Evolutionary conservation across 768 basidiomycete genomes (phyloP), one percentile per base, ranked within the genome.

Genomic region (Hypholoma sublateritium): DNA sequence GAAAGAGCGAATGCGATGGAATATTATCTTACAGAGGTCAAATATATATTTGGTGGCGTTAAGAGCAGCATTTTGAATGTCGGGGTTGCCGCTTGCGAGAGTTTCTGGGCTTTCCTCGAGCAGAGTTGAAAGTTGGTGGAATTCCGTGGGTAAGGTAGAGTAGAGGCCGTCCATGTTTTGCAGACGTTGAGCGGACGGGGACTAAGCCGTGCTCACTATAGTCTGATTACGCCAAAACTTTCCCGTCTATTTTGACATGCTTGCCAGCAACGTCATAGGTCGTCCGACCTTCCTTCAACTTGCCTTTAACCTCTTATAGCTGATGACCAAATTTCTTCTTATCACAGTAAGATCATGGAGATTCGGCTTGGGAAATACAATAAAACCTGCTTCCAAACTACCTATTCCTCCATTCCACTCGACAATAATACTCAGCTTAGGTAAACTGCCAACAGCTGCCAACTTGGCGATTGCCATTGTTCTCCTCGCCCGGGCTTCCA

Each of bases 1-100:
- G 50, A 37, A 24, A 19, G 36, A 46, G 12, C 48, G 36, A 32
- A 59, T 50, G 46, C 22, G 17, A 32, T 53, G 52, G 16, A 21
- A 9, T 35, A 32, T 25, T 39, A 36, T 68, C 85, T 59, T 68
- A 91, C 91, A 87, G 50, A 86, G 72, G 69, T 93, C 88, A 62
- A 92, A 94, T 13, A 91, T 70, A 65, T 80, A 83, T 73, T 91
- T 89, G 19, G 87, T 72, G n/a, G 89, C 89, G 52, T 74, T 69
- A 24, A 93, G 73, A 16, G 89, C 85, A 49, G 83, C 80, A 51
- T 70, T 67, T 42, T 80, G 79, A 25, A 91, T 76, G 41, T 81
- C 80, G 45, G 71, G 62, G 67, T 74, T 83, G 44, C 86, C 83
- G 9, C 70, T 65, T n/a, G 81, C 80, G 58, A 92, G 72, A 7